Conservation (phyloP, 2,329 filamentous ascomycete genomes). For the Raffaelea ambrosiae region DNA sequence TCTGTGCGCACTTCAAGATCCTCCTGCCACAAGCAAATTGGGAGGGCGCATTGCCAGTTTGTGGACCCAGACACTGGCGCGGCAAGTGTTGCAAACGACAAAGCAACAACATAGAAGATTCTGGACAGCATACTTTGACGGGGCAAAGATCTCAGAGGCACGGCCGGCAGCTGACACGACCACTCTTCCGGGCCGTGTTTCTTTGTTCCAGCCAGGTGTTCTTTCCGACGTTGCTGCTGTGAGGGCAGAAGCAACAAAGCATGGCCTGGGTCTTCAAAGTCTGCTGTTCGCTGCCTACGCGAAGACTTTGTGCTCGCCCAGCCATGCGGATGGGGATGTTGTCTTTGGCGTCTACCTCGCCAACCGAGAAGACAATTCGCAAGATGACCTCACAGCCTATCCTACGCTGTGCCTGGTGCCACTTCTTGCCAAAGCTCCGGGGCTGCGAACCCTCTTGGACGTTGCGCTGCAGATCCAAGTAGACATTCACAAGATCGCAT, state of each 20-base stretch:
- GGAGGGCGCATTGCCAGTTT: too few relatives aligned
- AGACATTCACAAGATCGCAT: constrained; percentile 57
- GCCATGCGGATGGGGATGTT: constrained; percentile 28
- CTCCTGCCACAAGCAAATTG: background rate
- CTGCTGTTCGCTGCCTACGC: constrained; percentile 68
- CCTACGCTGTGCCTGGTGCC: constrained; percentile 78
- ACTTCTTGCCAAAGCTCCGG: constrained; percentile 42
- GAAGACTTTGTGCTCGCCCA: constrained; percentile 18
- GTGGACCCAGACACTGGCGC: constrained; percentile 19
- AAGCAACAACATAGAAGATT: constrained; percentile 19
- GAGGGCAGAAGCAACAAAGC: constrained; percentile 25
- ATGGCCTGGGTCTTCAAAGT: constrained; percentile 61
- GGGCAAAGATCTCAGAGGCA: background rate
- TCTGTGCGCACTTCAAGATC: constrained; percentile 11
- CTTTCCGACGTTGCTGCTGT: constrained; percentile 31
- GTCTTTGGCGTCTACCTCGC: constrained; percentile 77
- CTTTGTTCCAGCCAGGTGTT: constrained; percentile 34
- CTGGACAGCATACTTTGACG: constrained; percentile 32
- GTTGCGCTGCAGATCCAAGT: constrained; percentile 55
- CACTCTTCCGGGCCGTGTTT: background rate
- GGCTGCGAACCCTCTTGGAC: constrained; percentile 27
- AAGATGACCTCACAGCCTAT: constrained; percentile 35
- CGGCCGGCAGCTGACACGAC: too few relatives aligned
- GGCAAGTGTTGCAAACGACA: constrained; percentile 7
- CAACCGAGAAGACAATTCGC: constrained; percentile 50